These are phyloP conservation scores for Phytophthora litchii DNA, from an alignment of 352 stramenopile genomes.

Conservation along the genomic window DNA sequence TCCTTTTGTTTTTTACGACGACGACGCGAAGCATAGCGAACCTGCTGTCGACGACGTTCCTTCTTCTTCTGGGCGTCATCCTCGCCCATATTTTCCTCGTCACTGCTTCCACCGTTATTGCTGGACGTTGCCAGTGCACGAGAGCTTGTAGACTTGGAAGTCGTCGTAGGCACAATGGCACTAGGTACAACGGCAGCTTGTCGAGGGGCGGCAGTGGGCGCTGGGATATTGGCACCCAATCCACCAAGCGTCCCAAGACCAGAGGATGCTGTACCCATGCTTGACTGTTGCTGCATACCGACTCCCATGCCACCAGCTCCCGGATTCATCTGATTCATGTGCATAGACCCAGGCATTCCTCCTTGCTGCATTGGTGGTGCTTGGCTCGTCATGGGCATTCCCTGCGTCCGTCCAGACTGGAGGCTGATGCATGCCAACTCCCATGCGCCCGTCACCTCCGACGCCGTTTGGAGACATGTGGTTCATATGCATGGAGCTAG, in stretches of 20 bases:
- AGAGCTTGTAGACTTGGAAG: slow-evolving; percentile 38
- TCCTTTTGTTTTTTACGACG: slow-evolving; percentile 88
- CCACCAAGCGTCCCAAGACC: slow-evolving; percentile 20
- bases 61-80: slow-evolving; percentile 81
- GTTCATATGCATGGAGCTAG: no score
- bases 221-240: slow-evolving; percentile 13
- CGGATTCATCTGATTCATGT: slow-evolving; percentile 40
- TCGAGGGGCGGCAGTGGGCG: slow-evolving; percentile 12
- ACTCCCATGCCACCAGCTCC: slow-evolving; percentile 23
- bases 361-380: slow-evolving; percentile 41
- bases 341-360: slow-evolving; percentile 33
- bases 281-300: slow-evolving; percentile 28
- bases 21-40: slow-evolving; percentile 78
- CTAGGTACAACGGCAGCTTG: slow-evolving; percentile 31
- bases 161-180: slow-evolving; percentile 46
- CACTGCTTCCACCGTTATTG: slow-evolving; percentile 58
- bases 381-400: slow-evolving; percentile 36
- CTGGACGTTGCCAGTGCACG: slow-evolving; percentile 52
- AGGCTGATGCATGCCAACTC: background rate
- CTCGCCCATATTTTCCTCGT: slow-evolving; percentile 59
- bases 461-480: no score
- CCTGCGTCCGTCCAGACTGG: slow-evolving; percentile 31
- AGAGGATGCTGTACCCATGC: slow-evolving; percentile 10
- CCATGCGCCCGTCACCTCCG: no score
- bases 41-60: slow-evolving; percentile 76